These are phyloP conservation scores for Xenosphaeropsis pyriputrescens DNA, from an alignment of 2,329 filamentous ascomycete species.

Conservation along the genomic window DNA sequence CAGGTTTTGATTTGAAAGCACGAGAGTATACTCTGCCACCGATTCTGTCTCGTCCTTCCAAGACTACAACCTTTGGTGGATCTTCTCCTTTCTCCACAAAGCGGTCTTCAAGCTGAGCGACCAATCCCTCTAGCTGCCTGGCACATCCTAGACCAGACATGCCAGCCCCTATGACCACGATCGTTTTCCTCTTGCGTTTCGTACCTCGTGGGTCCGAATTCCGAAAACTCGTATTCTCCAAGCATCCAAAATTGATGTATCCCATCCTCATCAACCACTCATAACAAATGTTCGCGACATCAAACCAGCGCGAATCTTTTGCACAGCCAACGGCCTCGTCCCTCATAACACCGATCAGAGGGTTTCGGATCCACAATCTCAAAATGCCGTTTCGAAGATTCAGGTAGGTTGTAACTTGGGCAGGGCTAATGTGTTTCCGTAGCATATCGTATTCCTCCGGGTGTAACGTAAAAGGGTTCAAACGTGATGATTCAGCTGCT, in stretches of 20 bases:
- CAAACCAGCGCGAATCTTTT: slow-evolving; percentile 76
- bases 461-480: slow-evolving; percentile 83
- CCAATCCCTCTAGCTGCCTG: slow-evolving; percentile 76
- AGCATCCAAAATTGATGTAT: slow-evolving; percentile 94
- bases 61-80: slow-evolving; percentile 59
- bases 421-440: slow-evolving; percentile 66
- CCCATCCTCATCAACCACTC: slow-evolving; percentile 84
- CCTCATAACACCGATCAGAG: slow-evolving; percentile 64
- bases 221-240: slow-evolving; percentile 40
- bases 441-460: slow-evolving; percentile 71
- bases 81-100: slow-evolving; percentile 52
- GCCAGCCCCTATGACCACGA: slow-evolving; percentile 85
- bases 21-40: slow-evolving; percentile 90
- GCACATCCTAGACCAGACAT: slow-evolving; percentile 87
- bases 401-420: slow-evolving; percentile 87
- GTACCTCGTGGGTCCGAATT: slow-evolving; percentile 21
- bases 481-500: slow-evolving; percentile 75
- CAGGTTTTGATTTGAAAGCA: slow-evolving; percentile 43
- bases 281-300: slow-evolving; percentile 75
- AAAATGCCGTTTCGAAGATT: slow-evolving; percentile 94
- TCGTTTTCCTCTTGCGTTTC: slow-evolving; percentile 46
- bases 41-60: slow-evolving; percentile 78
- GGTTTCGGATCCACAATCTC: slow-evolving; percentile 77
- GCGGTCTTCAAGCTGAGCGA: slow-evolving; percentile 60
- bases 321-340: slow-evolving; percentile 86